Percentiles rank a stretch among this genome's conserved stretches.
Evolutionary conservation across 2,329 filamentous ascomycete species (phyloP).

Genomic region (Botrytis squamosa): DNA sequence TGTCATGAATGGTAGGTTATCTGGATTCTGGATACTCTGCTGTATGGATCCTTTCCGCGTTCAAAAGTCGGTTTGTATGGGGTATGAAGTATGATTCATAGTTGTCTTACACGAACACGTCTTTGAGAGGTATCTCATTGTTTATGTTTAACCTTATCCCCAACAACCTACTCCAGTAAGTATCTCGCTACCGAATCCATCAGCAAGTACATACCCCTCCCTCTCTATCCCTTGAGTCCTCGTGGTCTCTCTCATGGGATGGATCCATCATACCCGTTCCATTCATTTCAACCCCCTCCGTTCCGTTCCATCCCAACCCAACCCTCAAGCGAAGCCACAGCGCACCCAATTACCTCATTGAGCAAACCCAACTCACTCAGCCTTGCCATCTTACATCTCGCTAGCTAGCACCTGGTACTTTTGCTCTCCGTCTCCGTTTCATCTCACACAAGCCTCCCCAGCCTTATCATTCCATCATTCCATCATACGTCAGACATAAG

Average conservation of each 20-base stretch:
- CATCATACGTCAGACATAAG: not conserved
- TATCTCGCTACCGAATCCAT: not conserved
- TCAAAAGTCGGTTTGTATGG: not conserved
- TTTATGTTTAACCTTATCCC: not conserved
- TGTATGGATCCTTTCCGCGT: not conserved
- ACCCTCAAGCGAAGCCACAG: slow-evolving; percentile 2
- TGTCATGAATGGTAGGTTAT: not conserved
- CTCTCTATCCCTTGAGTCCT: not conserved
- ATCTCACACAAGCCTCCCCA: not conserved
- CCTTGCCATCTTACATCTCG: not conserved
- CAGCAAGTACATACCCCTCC: not conserved
- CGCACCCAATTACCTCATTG: not conserved
- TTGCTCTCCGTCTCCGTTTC: not conserved
- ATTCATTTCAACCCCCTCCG: not conserved
- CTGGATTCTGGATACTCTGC: not conserved
- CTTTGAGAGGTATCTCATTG: not conserved
- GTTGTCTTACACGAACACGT: slow-evolving; percentile 8
- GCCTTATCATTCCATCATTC: not conserved
- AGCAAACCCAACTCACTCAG: not conserved
- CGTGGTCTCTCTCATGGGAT: not conserved
- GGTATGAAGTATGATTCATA: not conserved
- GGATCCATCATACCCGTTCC: not conserved
- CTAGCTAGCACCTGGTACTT: not conserved
- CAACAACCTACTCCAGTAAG: not conserved
- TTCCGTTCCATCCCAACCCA: not conserved